Percentiles rank a stretch among this genome's conserved stretches.
phyloP scores from a whole-genome alignment of 2,329 filamentous ascomycete species.

The Ceratocystis cacaofunesta region DNA sequence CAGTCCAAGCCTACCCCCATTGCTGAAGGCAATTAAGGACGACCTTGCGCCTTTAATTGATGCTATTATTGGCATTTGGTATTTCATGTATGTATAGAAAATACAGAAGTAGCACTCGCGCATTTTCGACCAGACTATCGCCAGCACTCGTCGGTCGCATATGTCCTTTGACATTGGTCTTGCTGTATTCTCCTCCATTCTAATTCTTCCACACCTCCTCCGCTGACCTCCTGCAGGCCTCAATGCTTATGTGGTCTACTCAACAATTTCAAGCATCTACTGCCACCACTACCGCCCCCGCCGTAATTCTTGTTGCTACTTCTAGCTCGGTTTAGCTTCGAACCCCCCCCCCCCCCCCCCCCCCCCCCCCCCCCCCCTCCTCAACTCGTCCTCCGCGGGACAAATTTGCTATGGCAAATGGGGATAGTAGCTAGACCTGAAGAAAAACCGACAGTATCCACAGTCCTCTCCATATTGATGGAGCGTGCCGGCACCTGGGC shows the following conservation, averaged over 20 bases:
- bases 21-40: neutral
- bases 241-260: slow-evolving; percentile 3
- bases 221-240: neutral
- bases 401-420: no score
- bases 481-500: slow-evolving; percentile 16
- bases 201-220: neutral
- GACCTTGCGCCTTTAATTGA: slow-evolving; percentile 3
- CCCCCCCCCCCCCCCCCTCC: no score
- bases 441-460: no score
- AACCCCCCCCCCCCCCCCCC: neutral
- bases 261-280: neutral
- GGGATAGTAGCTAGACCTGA: no score
- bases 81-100: neutral
- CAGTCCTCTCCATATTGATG: slow-evolving; percentile 7
- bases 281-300: neutral
- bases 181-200: neutral
- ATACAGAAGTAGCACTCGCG: neutral
- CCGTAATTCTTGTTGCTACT: neutral
- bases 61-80: neutral
- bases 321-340: neutral
- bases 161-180: neutral
- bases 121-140: neutral
- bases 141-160: neutral
- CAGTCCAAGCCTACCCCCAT: neutral
- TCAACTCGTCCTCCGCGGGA: no score